These are phyloP conservation scores for Thelephora terrestris DNA, from an alignment of 1,284 basidiomycete species.

Conservation along the genomic window DNA sequence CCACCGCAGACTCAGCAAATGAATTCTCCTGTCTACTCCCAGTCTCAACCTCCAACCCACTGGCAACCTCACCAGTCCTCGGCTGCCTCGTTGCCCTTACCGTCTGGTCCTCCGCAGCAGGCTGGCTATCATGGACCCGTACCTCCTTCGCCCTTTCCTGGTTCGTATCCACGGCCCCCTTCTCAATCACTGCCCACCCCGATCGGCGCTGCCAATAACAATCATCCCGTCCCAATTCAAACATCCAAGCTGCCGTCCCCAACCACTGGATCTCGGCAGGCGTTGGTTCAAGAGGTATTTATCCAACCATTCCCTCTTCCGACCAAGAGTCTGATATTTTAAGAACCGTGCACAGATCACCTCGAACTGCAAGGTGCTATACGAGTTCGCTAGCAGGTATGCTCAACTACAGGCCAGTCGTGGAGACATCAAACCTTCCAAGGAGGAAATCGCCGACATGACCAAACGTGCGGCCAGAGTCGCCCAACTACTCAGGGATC, in stretches of 20 bases:
- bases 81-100: background rate
- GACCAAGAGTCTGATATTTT: slow-evolving; percentile 3
- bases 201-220: slow-evolving; percentile 8
- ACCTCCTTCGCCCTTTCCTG: slow-evolving; percentile 1
- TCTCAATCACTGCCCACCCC: background rate
- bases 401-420: slow-evolving; percentile 36
- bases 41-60: slow-evolving; percentile 14
- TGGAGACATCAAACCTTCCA: slow-evolving; percentile 39
- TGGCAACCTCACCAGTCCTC: slow-evolving; percentile 9
- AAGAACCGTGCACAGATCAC: slow-evolving; percentile 35
- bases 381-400: slow-evolving; percentile 54
- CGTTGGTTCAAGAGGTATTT: slow-evolving; percentile 15
- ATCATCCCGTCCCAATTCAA: slow-evolving; percentile 17
- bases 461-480: slow-evolving; percentile 49
- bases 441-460: slow-evolving; percentile 57
- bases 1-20: background rate
- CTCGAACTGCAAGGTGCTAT: slow-evolving; percentile 47
- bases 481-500: slow-evolving; percentile 53
- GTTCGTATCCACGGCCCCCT: background rate
- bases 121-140: background rate
- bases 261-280: slow-evolving; percentile 12
- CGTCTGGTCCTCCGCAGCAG: slow-evolving; percentile 14
- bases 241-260: background rate
- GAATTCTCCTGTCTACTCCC: background rate
- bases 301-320: background rate